These are phyloP conservation scores for Pisolithus marmoratus DNA, from an alignment of 768 basidiomycete species.

Conservation along the genomic window DNA sequence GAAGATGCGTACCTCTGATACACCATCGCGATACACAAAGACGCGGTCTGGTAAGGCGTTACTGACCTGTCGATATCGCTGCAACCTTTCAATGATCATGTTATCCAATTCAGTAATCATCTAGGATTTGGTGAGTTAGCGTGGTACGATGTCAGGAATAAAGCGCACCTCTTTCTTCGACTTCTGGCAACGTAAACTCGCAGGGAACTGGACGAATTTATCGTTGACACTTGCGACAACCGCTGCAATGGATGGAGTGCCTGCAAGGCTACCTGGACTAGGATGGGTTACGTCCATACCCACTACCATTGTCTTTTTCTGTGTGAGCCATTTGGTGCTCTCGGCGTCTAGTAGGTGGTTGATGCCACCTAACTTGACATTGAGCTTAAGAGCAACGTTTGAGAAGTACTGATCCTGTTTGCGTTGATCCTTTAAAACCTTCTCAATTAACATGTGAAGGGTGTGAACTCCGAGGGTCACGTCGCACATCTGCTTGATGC, in stretches of 20 bases:
- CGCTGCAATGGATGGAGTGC: constrained; percentile 79
- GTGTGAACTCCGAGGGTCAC: constrained; percentile 71
- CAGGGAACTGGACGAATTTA: constrained; percentile 72
- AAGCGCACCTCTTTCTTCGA: constrained; percentile 21
- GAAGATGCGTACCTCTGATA: constrained; percentile 56
- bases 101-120: constrained; percentile 61
- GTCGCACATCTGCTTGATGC: constrained; percentile 74
- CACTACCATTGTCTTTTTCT: constrained; percentile 72
- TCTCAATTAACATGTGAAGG: constrained; percentile 61
- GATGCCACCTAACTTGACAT: constrained; percentile 76
- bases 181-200: constrained; percentile 62
- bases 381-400: constrained; percentile 77
- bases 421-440: constrained; percentile 47
- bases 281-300: constrained; percentile 86
- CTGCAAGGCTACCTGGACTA: constrained; percentile 56
- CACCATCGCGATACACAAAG: constrained; percentile 74
- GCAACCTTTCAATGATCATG: constrained; percentile 71
- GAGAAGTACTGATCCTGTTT: constrained; percentile 80
- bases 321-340: constrained; percentile 60
- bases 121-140: constrained; percentile 29
- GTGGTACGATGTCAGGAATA: background rate
- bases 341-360: constrained; percentile 66
- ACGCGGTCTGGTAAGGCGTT: constrained; percentile 59
- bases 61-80: constrained; percentile 50
- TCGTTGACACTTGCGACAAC: constrained; percentile 74